Conservation (phyloP, 805 yeast genomes). For the Candida golubevii region DNA sequence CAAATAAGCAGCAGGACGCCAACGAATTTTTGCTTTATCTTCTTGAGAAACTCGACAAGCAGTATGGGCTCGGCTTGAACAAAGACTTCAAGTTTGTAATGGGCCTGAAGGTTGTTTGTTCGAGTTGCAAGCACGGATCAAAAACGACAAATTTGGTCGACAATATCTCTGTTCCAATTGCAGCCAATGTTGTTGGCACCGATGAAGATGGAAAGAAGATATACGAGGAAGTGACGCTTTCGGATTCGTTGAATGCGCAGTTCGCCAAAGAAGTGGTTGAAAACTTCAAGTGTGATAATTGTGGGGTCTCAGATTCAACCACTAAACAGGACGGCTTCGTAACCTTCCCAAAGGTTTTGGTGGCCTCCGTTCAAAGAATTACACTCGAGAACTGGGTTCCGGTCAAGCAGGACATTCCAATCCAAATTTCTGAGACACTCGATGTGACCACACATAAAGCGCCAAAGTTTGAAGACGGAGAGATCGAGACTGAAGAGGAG, state of each 20-base stretch:
- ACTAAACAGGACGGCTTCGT: conserved; percentile 45
- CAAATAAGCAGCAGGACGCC: conserved; percentile 93
- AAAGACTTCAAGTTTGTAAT: conserved; percentile 59
- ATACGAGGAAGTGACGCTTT: conserved; percentile 48
- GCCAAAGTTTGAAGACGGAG: conserved; percentile 33
- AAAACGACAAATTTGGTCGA: conserved; percentile 55
- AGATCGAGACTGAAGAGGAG: conserved; percentile 20
- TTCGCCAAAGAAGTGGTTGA: conserved; percentile 54
- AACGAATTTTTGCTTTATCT: conserved; percentile 79
- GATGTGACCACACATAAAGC: conserved; percentile 42
- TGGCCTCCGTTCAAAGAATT: conserved; percentile 74
- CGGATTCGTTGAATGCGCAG: conserved; percentile 44
- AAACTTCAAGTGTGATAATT: conserved; percentile 54
- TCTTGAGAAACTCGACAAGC: conserved; percentile 54
- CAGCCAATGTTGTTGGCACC: conserved; percentile 32
- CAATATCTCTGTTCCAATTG: conserved; percentile 57
- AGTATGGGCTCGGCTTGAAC: conserved; percentile 44
- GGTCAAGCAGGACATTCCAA: conserved; percentile 70
- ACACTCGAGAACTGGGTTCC: conserved; percentile 90
- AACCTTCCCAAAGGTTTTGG: conserved; percentile 66
- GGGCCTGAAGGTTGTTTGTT: conserved; percentile 59
- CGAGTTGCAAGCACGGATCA: conserved; percentile 56
- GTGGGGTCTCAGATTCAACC: conserved; percentile 33
- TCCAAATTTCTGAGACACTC: conserved; percentile 45
- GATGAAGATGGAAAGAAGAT: conserved; percentile 43